Evolutionary conservation across 306 rosid genomes (phyloP), one percentile per base, ranked within the genome.

Genomic region (Quercus berberidifolia): DNA sequence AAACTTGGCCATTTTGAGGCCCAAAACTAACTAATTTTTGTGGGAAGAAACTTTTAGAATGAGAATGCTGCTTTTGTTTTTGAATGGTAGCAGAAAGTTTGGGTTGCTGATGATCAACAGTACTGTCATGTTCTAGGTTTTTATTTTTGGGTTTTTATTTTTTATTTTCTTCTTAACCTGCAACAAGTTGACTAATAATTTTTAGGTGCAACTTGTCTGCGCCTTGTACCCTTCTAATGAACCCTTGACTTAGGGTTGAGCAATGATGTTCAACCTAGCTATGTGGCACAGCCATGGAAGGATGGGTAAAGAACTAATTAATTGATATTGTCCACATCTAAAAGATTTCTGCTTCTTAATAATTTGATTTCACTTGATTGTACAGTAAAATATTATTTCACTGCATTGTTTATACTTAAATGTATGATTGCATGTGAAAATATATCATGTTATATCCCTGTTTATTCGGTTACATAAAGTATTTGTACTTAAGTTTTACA

Each of bases 211-310:
- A 63, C 69, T 13, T 28, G 35, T 63, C 41, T 63, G 67, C 2
- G 30, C 17, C 28, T 62, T 62, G 7, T 20, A 62, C 15, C 38
- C 5, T 11, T 62, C 65, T 26, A 13, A 63, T 5, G 59, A 75
- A 8, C 19, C 72, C 35, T 62, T 75, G 79, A 75, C 79, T 75
- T 62, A 75, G 60, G 72, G 72, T 75, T 75, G 73, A 60, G 71
- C 54, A 55, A 38, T 63, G 69, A 19, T 38, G 46, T 63, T 62
- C 59, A 59, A 63, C 79, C 73, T 62, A 76, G 28, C 79, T 62
- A 76, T 69, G 28, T n/a, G 6, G n/a, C 20, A 19, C 33, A 21
- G 4, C 12, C 49, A 26, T 62, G 28, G 49, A 46, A 76, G 17
- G 52, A 28, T 49, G 19, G 57, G 25, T 59, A 25, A 31, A 12